Evolutionary conservation across 2,329 filamentous ascomycete species (phyloP).

Genomic region (Westerdykella ornata): DNA sequence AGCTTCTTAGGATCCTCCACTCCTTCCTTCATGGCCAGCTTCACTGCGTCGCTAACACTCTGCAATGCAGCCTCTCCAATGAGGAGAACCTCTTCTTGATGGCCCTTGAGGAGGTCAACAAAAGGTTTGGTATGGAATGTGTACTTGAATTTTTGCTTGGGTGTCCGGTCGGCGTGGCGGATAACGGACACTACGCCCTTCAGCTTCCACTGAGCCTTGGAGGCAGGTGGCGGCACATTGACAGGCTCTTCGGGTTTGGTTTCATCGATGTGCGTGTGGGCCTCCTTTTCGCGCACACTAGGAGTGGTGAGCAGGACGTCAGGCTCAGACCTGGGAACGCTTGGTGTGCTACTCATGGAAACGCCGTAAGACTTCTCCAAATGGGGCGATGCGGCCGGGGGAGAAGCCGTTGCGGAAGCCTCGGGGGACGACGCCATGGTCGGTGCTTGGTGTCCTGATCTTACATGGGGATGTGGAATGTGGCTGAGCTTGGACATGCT

Average conservation of each 20-base stretch:
- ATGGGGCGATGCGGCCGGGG: constrained; percentile 40
- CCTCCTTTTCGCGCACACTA: constrained; percentile 21
- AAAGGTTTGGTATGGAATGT: constrained; percentile 97
- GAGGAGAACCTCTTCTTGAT: constrained; percentile 91
- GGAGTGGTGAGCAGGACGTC: constrained; percentile 25
- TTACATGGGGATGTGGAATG: constrained; percentile 37
- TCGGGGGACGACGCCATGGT: constrained; percentile 44
- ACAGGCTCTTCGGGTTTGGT: constrained; percentile 19
- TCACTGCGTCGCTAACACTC: constrained; percentile 84
- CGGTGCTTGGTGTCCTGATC: constrained; percentile 21
- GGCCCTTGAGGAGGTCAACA: constrained; percentile 86
- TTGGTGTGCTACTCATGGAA: constrained; percentile 15
- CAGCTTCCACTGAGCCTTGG: constrained; percentile 94
- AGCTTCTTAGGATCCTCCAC: constrained; percentile 83
- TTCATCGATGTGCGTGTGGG: constrained; percentile 10
- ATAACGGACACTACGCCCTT: constrained; percentile 97
- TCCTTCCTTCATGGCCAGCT: constrained; percentile 67
- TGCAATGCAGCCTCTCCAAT: constrained; percentile 84
- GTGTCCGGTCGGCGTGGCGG: constrained; percentile 90
- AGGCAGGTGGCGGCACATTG: constrained; percentile 46
- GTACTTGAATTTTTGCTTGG: constrained; percentile 99
- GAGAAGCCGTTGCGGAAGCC: constrained; percentile 35
- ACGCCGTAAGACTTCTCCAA: constrained; percentile 34
- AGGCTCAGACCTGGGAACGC: constrained; percentile 24
- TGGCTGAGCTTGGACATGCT: constrained; percentile 55